A percentile compares a stretch with the other conserved stretches of the same genome.
These are phyloP conservation scores for Udeniomyces megalosporus DNA, from an alignment of 768 basidiomycete genomes.

Conservation along the genomic window DNA sequence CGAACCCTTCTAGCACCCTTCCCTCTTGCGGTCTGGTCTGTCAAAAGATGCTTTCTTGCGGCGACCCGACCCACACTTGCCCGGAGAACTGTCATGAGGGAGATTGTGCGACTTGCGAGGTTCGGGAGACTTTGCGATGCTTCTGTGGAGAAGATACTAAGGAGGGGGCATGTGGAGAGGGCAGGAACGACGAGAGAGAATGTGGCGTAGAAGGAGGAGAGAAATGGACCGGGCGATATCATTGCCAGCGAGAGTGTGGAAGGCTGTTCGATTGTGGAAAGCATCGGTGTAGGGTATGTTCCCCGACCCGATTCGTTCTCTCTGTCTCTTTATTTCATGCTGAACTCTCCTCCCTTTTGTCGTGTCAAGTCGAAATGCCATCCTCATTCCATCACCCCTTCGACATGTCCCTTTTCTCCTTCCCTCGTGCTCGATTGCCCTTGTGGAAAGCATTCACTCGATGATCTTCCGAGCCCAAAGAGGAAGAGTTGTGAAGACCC, in stretches of 20 bases:
- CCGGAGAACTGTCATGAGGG: slow-evolving; percentile 54
- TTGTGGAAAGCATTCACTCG: slow-evolving; percentile 52
- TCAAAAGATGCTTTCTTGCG: slow-evolving; percentile 24
- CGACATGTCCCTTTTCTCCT: slow-evolving; percentile 48
- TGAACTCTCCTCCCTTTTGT: slow-evolving; percentile 9
- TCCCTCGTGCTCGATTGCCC: slow-evolving; percentile 54
- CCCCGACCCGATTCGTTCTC: neutral
- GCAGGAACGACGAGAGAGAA: slow-evolving; percentile 22
- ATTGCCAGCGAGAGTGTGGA: slow-evolving; percentile 47
- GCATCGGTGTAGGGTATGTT: slow-evolving; percentile 47
- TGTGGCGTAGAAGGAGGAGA: slow-evolving; percentile 30
- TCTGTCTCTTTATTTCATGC: slow-evolving; percentile 3
- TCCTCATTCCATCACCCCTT: slow-evolving; percentile 46
- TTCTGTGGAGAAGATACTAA: slow-evolving; percentile 61
- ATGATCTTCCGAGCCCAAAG: slow-evolving; percentile 24
- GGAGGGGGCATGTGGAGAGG: slow-evolving; percentile 46
- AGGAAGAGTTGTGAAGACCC: slow-evolving; percentile 47
- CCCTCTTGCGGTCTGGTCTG: slow-evolving; percentile 48
- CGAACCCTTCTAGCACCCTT: slow-evolving; percentile 18
- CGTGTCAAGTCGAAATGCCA: slow-evolving; percentile 41
- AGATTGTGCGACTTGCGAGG: slow-evolving; percentile 48
- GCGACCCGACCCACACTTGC: slow-evolving; percentile 12
- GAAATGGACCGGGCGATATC: slow-evolving; percentile 49
- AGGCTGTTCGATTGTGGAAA: slow-evolving; percentile 59
- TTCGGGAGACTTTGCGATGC: slow-evolving; percentile 44